Evolutionary conservation across 179 eudicot species (phyloP).

Genomic region (Beta lomatogona): DNA sequence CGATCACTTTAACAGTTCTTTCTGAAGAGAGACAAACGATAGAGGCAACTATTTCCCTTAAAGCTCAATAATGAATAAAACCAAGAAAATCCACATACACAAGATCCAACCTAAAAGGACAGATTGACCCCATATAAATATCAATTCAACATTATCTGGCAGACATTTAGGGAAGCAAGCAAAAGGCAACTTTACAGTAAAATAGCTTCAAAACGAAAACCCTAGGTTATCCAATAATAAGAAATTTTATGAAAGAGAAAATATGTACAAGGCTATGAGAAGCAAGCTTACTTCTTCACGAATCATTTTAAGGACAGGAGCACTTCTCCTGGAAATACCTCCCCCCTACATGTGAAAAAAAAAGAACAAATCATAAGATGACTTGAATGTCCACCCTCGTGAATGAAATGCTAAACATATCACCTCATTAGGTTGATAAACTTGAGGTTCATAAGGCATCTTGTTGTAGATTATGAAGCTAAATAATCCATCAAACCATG

Average conservation of each 20-base stretch:
- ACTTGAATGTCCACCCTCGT: slow-evolving; percentile 5
- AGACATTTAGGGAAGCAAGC: background rate
- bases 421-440: background rate
- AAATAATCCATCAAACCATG: background rate
- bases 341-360: slow-evolving; percentile 56
- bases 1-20: background rate
- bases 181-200: background rate
- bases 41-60: no score
- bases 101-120: background rate
- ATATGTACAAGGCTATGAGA: background rate
- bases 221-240: background rate
- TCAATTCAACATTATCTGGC: background rate
- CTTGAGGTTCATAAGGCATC: background rate
- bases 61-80: background rate
- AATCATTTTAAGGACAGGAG: slow-evolving; percentile 74
- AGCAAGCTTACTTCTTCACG: slow-evolving; percentile 83
- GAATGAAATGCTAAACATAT: background rate
- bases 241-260: slow-evolving; percentile 1
- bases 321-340: slow-evolving; percentile 91
- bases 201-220: background rate
- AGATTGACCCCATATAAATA: background rate
- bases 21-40: background rate
- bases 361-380: slow-evolving; percentile 12
- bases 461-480: background rate
- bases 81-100: background rate